Base-by-base conservation (phyloP, 169 alveolate genomes). In the Cryptosporidium sp. region DNA sequence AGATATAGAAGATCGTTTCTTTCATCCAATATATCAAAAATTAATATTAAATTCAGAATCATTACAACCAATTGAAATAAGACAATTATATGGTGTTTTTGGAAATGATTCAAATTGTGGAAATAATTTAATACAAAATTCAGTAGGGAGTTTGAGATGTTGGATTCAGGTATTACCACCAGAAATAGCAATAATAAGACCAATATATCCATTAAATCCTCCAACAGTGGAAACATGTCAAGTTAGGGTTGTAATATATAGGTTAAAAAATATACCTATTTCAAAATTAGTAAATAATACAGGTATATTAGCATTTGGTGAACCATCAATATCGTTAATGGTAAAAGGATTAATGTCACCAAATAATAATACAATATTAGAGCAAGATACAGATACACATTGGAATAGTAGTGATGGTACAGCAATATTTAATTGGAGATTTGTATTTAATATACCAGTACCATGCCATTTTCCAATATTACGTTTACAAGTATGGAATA, bases 331-430 rank as follows among this genome's bases (percentile, higher is more conserved):
- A 62, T 80, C 89, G 45, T 48, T 80, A 48, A 65, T 80, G 75
- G 89, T 80, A 16, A 80, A 80, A 48, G 89, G 89, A n/a, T 60
- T 80, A 65, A 80, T 80, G 89, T 80, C 89, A 26, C 89, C 89
- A 5, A 80, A 61, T 80, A 80, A 42, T 65, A 80, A 45, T 45
- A 62, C 89, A 23, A 67, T 62, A 12, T 45, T 80, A 23, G 89
- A 80, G 18, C 75, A 62, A 29, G 89, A 80, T 65, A 96, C 98
- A 29, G 98, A 96, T 86, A 94, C 95, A 8, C 98, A 96, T 87
- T 95, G 95, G 94, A 95, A 96, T 91, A 94, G 97, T 85, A 93
- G 93, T 73, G 98, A 96, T 67, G 97, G 97, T 3, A 94, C 96
- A 8, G 98, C 94, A 3, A 75, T 86, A 53, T 96, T 95, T 92